Percentiles rank a stretch among this genome's conserved stretches.
These are phyloP conservation scores for Erucastrum elatum DNA, from an alignment of 345 rosid genomes.

Conservation along the genomic window DNA sequence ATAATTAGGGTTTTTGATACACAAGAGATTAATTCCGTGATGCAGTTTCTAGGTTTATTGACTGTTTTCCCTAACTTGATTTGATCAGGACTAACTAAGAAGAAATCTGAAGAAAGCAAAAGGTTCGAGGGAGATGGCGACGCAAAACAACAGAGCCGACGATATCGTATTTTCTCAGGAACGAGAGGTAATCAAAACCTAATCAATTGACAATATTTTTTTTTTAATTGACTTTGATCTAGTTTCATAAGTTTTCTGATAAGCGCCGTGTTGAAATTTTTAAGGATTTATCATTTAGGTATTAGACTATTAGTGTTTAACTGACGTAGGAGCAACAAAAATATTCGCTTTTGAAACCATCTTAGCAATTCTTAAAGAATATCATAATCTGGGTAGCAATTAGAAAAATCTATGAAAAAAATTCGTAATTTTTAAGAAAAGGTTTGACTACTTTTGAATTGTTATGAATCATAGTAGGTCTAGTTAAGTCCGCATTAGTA, in stretches of 20 bases:
- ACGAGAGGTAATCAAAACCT: slow-evolving; percentile 40
- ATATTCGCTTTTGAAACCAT: slow-evolving; percentile 10
- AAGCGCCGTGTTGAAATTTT: neutral
- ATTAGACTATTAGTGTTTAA: neutral
- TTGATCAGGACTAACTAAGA: slow-evolving; percentile 7
- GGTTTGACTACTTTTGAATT: slow-evolving; percentile 9
- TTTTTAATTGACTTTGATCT: neutral
- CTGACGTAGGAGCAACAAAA: neutral
- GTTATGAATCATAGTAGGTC: neutral
- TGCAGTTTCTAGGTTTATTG: neutral
- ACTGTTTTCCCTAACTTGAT: neutral
- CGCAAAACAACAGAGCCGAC: slow-evolving; percentile 50
- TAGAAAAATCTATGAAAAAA: neutral
- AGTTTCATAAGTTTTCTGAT: neutral
- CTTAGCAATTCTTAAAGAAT: neutral
- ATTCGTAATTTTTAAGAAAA: neutral
- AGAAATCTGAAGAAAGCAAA: neutral
- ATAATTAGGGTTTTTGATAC: neutral
- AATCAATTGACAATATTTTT: neutral
- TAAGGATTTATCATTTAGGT: neutral
- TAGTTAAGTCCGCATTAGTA: slow-evolving; percentile 6
- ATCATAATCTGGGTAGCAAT: neutral
- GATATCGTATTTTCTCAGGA: slow-evolving; percentile 44
- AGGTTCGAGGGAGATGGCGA: slow-evolving; percentile 40
- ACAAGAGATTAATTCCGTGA: neutral